A percentile compares a stretch with the other conserved stretches of the same genome.
Conservation (phyloP, 2,329 filamentous ascomycete species). For the Didymosphaeria variabile region DNA sequence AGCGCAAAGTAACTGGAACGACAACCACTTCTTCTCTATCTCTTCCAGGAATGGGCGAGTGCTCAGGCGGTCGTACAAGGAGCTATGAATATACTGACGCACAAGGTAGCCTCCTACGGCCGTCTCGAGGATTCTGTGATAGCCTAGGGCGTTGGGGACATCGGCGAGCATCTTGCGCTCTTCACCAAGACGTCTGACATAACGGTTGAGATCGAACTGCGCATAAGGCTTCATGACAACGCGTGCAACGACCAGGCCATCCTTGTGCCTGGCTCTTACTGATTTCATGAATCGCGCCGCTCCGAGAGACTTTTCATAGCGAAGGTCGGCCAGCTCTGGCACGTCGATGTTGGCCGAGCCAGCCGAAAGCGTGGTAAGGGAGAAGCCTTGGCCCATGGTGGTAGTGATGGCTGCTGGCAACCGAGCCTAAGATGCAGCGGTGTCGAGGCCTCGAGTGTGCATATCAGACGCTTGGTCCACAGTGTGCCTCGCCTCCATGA, state of each 20-base stretch:
- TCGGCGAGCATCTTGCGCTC: conserved; percentile 82
- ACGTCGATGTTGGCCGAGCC: conserved; percentile 94
- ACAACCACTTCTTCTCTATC: conserved; percentile 98
- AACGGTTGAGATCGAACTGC: conserved; percentile 79
- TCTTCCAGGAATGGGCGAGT: conserved; percentile 96
- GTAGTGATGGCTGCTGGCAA: conserved; percentile 22
- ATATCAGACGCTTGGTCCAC: conserved; percentile 32
- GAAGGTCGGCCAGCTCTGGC: conserved; percentile 87
- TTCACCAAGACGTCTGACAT: conserved; percentile 76
- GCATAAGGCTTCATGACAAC: conserved; percentile 92
- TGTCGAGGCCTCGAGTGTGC: conserved; percentile 36
- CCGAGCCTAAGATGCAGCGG: conserved; percentile 29
- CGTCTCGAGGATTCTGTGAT: conserved; percentile 91
- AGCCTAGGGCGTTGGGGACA: conserved; percentile 89
- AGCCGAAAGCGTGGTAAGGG: conserved; percentile 87
- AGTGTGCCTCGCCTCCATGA: neutral
- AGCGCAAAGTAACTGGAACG: conserved; percentile 92
- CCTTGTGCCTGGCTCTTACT: conserved; percentile 86
- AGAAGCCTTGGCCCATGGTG: conserved; percentile 95
- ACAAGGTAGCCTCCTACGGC: conserved; percentile 91
- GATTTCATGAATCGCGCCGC: conserved; percentile 96
- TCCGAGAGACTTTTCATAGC: conserved; percentile 91
- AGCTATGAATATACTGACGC: conserved; percentile 94
- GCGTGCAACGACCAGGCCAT: conserved; percentile 93
- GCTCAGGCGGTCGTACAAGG: conserved; percentile 93